phyloP scores from a whole-genome alignment of 768 basidiomycete genomes.

The Mycena galopus region DNA sequence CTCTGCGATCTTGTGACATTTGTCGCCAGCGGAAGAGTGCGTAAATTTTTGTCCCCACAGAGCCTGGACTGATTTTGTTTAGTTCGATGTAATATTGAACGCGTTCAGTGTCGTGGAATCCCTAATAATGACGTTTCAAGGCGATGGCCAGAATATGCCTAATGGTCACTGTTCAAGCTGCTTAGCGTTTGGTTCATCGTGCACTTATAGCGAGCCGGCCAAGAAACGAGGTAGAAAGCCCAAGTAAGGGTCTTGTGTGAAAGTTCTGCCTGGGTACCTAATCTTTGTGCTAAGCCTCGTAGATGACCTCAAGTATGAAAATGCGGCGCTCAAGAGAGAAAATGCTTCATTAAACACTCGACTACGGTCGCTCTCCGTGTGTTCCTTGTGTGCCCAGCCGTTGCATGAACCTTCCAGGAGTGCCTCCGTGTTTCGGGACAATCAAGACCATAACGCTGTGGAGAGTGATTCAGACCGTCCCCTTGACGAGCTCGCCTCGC shows the following conservation, averaged over 20 bases:
- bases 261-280: not conserved
- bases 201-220: not conserved
- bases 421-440: not conserved
- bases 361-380: conserved; percentile 5
- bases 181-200: not conserved
- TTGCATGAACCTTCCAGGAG: not conserved
- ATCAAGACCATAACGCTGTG: not conserved
- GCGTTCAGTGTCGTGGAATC: not conserved
- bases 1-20: not conserved
- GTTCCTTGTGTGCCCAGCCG: not conserved
- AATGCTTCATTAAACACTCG: not conserved
- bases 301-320: not conserved
- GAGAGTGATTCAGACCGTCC: no score
- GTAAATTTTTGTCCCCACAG: not conserved
- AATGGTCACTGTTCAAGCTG: not conserved
- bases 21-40: not conserved
- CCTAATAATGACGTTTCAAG: not conserved
- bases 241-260: not conserved
- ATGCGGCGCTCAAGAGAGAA: not conserved
- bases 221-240: not conserved
- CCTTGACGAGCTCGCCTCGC: not conserved
- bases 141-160: not conserved
- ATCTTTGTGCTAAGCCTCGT: not conserved
- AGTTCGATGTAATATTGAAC: not conserved
- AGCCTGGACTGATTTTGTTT: not conserved